Conservation (phyloP, 140 eudicot species). For the Cichorium intybus region DNA sequence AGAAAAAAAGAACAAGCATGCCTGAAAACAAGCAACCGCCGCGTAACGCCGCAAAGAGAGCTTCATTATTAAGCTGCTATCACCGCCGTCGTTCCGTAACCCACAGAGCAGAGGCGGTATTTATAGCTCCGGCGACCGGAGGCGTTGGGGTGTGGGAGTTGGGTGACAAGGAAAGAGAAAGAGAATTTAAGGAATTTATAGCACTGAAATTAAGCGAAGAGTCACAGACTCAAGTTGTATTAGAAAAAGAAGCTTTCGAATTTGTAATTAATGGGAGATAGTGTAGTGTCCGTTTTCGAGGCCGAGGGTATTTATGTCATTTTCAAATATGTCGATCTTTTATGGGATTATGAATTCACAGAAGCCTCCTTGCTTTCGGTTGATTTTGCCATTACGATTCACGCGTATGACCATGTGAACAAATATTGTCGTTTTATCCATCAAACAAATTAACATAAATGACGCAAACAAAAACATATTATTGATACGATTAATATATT, state of each 20-base stretch:
- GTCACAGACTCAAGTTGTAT: constrained; percentile 12
- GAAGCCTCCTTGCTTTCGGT: constrained; percentile 41
- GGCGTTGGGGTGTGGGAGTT: constrained; percentile 3
- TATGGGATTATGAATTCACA: constrained; percentile 11
- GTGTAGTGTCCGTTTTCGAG: background rate
- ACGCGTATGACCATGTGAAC: background rate
- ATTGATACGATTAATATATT: background rate
- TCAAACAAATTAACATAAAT: background rate
- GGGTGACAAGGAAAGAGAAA: constrained; percentile 8
- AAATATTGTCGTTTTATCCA: background rate
- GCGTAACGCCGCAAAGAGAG: constrained; percentile 14
- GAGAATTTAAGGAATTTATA: constrained; percentile 11
- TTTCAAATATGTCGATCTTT: background rate
- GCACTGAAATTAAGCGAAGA: constrained; percentile 10
- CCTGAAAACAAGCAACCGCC: constrained; percentile 34
- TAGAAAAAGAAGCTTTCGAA: background rate
- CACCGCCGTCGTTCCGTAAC: background rate
- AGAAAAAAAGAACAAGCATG: constrained; percentile 15
- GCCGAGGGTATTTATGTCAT: constrained; percentile 15
- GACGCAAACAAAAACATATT: background rate
- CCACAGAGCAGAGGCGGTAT: background rate
- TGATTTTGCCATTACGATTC: constrained; percentile 4
- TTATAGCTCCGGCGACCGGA: constrained; percentile 33
- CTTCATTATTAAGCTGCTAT: constrained; percentile 22
- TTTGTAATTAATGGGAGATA: background rate